Conservation (phyloP, 2,329 filamentous ascomycete genomes). For the Zymoseptoria passerinii region DNA sequence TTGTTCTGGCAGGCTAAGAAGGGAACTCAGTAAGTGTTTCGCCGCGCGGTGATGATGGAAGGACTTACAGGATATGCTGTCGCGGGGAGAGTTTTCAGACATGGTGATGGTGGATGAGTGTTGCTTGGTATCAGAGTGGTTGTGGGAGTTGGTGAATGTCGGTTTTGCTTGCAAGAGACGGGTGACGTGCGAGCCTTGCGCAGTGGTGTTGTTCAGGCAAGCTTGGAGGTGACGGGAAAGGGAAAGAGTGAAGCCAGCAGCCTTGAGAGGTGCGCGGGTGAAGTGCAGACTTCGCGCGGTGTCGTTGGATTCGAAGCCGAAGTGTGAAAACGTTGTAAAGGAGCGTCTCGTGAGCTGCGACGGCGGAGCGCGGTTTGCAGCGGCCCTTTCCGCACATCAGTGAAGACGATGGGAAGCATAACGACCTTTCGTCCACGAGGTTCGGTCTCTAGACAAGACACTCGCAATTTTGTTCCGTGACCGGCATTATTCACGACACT, state of each 20-base stretch:
- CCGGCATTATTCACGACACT: too few relatives aligned
- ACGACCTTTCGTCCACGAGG: neutral
- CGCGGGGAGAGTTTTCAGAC: conserved; percentile 2
- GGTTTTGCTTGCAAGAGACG: neutral
- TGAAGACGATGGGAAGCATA: neutral
- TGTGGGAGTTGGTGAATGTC: neutral
- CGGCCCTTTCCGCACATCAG: neutral
- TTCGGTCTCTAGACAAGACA: neutral
- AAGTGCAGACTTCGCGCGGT: neutral
- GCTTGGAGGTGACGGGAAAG: too few relatives aligned
- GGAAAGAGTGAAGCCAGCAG: neutral
- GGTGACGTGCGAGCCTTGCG: neutral
- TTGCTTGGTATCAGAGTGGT: neutral
- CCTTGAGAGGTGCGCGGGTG: neutral
- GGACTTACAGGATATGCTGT: neutral
- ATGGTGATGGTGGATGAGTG: conserved; percentile 3
- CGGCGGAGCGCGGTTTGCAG: neutral
- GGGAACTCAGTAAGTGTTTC: neutral
- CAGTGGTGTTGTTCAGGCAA: neutral
- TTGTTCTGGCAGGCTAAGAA: conserved; percentile 1
- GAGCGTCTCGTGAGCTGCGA: too few relatives aligned
- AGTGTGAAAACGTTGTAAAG: neutral
- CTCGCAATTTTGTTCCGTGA: too few relatives aligned
- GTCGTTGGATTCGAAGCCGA: neutral
- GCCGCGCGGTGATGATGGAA: neutral